Evolutionary conservation across 306 rosid species (phyloP).

Genomic region (Glycine soja): DNA sequence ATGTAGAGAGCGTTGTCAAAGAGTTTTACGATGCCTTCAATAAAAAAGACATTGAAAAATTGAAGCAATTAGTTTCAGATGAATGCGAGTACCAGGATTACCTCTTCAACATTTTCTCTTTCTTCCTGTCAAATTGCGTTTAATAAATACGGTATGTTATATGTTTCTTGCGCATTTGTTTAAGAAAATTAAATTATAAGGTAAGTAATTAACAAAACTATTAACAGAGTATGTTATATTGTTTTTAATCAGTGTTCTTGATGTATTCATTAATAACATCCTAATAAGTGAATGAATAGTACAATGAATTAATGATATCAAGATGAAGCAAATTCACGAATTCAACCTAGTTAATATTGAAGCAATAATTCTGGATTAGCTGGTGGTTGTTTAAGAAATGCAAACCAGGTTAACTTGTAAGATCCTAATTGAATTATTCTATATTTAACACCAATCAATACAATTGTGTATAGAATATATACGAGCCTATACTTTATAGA

Average conservation of each 20-base stretch:
- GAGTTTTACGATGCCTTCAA: constrained; percentile 57
- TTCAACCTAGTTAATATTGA: background rate
- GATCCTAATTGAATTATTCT: no score
- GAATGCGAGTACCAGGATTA: constrained; percentile 53
- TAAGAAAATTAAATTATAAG: background rate
- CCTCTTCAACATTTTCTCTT: constrained; percentile 25
- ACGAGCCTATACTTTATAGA: background rate
- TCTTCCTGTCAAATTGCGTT: background rate
- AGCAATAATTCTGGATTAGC: background rate
- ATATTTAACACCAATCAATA: background rate
- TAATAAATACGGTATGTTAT: background rate
- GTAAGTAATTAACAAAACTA: background rate
- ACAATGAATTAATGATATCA: background rate
- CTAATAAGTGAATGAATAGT: background rate
- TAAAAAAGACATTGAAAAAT: constrained; percentile 22
- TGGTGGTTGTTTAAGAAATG: background rate
- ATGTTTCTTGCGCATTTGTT: no score
- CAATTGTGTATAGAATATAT: background rate
- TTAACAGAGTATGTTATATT: background rate
- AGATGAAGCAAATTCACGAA: background rate
- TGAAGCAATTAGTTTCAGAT: constrained; percentile 52
- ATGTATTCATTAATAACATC: background rate
- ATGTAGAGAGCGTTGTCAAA: background rate
- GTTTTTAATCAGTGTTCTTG: background rate
- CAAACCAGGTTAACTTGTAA: background rate